These are phyloP conservation scores for Herpotrichia juniperi DNA, from an alignment of 2,329 filamentous ascomycete genomes.

Conservation along the genomic window DNA sequence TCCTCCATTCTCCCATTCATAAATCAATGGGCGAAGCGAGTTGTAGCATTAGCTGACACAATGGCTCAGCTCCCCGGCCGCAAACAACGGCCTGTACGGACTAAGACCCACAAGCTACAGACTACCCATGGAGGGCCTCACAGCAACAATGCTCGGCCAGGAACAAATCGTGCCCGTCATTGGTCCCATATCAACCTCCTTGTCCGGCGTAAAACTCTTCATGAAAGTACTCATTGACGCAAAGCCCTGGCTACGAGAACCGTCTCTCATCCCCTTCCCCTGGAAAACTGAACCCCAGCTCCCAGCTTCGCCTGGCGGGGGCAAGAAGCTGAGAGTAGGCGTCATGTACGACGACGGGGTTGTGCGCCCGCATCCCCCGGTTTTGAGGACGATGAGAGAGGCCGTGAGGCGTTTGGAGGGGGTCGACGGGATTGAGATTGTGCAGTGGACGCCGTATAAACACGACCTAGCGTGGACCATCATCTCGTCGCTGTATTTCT, in stretches of 20 bases:
- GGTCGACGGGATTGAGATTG: constrained; percentile 56
- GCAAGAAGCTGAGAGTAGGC: constrained; percentile 58
- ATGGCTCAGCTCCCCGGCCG: constrained; percentile 61
- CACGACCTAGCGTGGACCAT: constrained; percentile 55
- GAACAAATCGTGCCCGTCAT: constrained; percentile 55
- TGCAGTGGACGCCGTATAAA: constrained; percentile 56
- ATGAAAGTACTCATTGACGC: constrained; percentile 55
- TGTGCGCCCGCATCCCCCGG: constrained; percentile 68
- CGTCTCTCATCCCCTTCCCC: constrained; percentile 61
- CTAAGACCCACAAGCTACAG: constrained; percentile 54
- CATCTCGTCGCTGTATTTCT: constrained; percentile 48
- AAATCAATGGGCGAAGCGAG: too few species aligned
- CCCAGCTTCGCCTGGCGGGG: constrained; percentile 15
- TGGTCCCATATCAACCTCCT: constrained; percentile 59
- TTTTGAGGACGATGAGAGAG: constrained; percentile 59
- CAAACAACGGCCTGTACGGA: constrained; percentile 62
- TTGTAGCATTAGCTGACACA: not conserved
- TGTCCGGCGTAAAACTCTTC: constrained; percentile 60
- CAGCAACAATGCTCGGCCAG: constrained; percentile 46
- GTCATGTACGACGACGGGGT: constrained; percentile 69
- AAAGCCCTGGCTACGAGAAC: constrained; percentile 62
- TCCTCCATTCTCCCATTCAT: too few species aligned
- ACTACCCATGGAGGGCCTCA: constrained; percentile 46
- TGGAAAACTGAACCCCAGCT: constrained; percentile 49
- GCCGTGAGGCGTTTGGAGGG: constrained; percentile 52